These are phyloP conservation scores for Cichorium intybus DNA, from an alignment of 140 eudicot species.

Conservation along the genomic window DNA sequence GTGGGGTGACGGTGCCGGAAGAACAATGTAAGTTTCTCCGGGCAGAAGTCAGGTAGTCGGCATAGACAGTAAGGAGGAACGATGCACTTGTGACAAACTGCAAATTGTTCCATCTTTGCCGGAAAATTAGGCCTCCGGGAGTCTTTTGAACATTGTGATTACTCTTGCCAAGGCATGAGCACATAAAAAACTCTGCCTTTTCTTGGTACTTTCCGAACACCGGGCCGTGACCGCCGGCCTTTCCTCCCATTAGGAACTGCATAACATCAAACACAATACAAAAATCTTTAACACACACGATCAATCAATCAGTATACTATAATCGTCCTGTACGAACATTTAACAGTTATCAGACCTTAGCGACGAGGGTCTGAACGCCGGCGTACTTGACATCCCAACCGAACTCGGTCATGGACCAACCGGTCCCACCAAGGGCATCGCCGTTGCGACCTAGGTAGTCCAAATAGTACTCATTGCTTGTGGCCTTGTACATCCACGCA, in stretches of 20 bases:
- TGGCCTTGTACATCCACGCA: slow-evolving; percentile 95
- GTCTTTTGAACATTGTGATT: slow-evolving; percentile 73
- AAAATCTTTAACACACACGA: neutral
- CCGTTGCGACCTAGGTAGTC: slow-evolving; percentile 74
- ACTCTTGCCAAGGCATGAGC: slow-evolving; percentile 83
- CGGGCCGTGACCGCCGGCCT: slow-evolving; percentile 44
- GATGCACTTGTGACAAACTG: slow-evolving; percentile 96
- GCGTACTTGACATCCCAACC: slow-evolving; percentile 99
- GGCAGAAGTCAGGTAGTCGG: slow-evolving; percentile 84
- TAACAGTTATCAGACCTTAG: slow-evolving; percentile 50
- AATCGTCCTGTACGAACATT: neutral
- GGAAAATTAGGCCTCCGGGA: slow-evolving; percentile 84
- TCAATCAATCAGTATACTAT: neutral
- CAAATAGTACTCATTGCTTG: slow-evolving; percentile 64
- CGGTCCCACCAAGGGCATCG: slow-evolving; percentile 88
- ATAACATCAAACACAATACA: slow-evolving; percentile 12
- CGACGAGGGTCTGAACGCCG: slow-evolving; percentile 89
- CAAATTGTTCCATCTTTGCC: slow-evolving; percentile 92
- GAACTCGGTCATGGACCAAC: slow-evolving; percentile 94
- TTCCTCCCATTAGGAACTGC: slow-evolving; percentile 88
- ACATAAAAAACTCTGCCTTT: slow-evolving; percentile 89
- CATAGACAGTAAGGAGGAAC: slow-evolving; percentile 79
- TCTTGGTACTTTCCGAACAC: slow-evolving; percentile 71
- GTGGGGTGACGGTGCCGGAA: slow-evolving; percentile 53
- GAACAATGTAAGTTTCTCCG: slow-evolving; percentile 56